A percentile compares a stretch with the other conserved stretches of the same genome.
Conservation (phyloP, 257 asterid species). For the Solanum medicagineum region DNA sequence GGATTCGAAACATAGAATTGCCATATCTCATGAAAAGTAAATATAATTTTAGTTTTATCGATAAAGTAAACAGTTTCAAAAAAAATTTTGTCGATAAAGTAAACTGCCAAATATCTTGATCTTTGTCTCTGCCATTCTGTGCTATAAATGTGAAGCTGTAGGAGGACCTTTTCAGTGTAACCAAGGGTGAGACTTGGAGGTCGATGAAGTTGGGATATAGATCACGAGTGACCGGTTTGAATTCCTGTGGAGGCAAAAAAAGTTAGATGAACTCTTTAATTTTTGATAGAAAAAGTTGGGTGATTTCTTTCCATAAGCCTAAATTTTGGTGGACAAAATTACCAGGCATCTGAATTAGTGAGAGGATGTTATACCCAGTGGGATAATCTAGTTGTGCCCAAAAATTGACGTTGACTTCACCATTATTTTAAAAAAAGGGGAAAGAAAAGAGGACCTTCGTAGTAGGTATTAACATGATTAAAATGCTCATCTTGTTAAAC, state of each 20-base stretch:
- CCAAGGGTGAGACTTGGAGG: background rate
- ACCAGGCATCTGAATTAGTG: background rate
- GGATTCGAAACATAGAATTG: background rate
- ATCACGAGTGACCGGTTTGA: background rate
- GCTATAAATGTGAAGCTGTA: background rate
- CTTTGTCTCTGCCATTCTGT: background rate
- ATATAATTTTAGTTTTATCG: background rate
- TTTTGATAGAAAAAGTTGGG: background rate
- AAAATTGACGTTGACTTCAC: background rate
- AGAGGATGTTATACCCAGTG: background rate
- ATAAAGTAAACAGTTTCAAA: background rate
- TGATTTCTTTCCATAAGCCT: background rate
- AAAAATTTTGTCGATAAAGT: background rate
- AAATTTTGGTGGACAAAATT: background rate
- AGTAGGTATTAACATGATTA: background rate
- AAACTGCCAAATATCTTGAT: background rate
- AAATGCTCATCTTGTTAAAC: background rate
- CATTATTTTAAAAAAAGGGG: background rate
- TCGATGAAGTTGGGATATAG: background rate
- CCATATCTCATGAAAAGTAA: background rate
- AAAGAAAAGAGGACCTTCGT: background rate
- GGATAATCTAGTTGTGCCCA: background rate
- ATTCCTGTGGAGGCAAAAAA: background rate
- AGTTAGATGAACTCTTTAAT: background rate
- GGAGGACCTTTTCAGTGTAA: background rate